These are phyloP conservation scores for Moesziomyces sp. DNA, from an alignment of 1,284 basidiomycete genomes.

Conservation along the genomic window DNA sequence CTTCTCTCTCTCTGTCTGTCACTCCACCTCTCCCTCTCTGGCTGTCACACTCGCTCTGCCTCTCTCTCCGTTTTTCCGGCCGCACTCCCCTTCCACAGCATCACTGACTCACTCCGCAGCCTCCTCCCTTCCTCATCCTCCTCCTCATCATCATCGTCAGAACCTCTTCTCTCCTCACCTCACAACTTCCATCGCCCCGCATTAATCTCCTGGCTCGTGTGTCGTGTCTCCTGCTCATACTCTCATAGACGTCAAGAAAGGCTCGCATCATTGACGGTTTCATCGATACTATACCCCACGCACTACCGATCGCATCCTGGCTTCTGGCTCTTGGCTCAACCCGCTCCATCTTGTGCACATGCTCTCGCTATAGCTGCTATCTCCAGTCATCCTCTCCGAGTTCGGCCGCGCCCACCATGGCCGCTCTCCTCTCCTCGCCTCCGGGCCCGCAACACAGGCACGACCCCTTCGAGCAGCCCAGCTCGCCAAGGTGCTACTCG, in stretches of 20 bases:
- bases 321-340: too few relatives aligned
- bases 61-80: constrained; percentile 3
- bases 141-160: background rate
- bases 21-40: constrained; percentile 4
- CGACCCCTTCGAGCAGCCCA: constrained; percentile 50
- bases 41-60: constrained; percentile 70
- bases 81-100: background rate
- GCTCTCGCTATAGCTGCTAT: background rate
- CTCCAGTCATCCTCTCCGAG: background rate
- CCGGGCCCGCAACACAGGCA: constrained; percentile 29
- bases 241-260: background rate
- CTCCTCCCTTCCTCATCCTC: background rate
- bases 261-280: too few relatives aligned
- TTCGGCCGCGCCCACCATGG: constrained; percentile 18
- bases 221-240: background rate
- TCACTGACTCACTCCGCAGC: background rate
- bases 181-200: background rate
- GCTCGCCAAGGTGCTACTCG: constrained; percentile 43
- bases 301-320: too few relatives aligned
- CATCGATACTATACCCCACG: too few relatives aligned
- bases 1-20: background rate
- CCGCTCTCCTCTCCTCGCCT: constrained; percentile 45
- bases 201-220: background rate
- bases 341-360: too few relatives aligned
- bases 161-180: background rate